Evolutionary conservation across 768 basidiomycete genomes (phyloP).

Genomic region (Auricularia sp.): DNA sequence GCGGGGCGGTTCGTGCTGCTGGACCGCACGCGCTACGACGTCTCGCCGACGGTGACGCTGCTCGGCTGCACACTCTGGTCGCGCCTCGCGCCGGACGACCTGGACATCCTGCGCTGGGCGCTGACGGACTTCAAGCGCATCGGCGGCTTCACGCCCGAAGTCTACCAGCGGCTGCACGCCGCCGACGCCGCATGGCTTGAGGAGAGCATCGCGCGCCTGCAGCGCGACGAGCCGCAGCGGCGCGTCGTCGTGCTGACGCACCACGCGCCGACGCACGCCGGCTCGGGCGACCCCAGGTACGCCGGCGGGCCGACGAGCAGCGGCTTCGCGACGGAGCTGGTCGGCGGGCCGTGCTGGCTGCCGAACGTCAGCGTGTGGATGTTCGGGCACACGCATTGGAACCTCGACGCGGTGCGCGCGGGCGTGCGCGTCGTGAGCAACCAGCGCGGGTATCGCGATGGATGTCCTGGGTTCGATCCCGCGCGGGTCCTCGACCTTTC

Average conservation of each 20-base stretch:
- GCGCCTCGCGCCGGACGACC: conserved; percentile 18
- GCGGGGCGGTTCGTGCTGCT: conserved; percentile 24
- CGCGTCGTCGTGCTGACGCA: conserved; percentile 29
- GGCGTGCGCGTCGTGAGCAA: conserved; percentile 28
- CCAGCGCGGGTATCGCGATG: conserved; percentile 23
- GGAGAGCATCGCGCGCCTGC: conserved; percentile 15
- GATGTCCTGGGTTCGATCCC: neutral
- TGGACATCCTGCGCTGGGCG: conserved; percentile 17
- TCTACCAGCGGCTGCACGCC: conserved; percentile 17
- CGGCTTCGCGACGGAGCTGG: conserved; percentile 25
- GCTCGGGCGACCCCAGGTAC: conserved; percentile 24
- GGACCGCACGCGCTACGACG: conserved; percentile 24
- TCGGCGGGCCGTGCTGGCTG: conserved; percentile 18
- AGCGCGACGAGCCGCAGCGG: conserved; percentile 19
- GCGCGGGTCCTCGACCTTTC: neutral
- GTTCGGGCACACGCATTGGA: conserved; percentile 34
- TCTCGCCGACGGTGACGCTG: conserved; percentile 23
- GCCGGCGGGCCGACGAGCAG: conserved; percentile 16
- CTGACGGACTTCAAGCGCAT: conserved; percentile 28
- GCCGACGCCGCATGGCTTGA: conserved; percentile 27
- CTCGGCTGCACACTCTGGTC: conserved; percentile 35
- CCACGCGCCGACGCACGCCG: conserved; percentile 29
- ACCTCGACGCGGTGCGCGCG: conserved; percentile 24
- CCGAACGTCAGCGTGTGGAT: conserved; percentile 24
- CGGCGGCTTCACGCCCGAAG: conserved; percentile 15